Evolutionary conservation across 768 basidiomycete species (phyloP).

Genomic region (Termitomyces sp.): DNA sequence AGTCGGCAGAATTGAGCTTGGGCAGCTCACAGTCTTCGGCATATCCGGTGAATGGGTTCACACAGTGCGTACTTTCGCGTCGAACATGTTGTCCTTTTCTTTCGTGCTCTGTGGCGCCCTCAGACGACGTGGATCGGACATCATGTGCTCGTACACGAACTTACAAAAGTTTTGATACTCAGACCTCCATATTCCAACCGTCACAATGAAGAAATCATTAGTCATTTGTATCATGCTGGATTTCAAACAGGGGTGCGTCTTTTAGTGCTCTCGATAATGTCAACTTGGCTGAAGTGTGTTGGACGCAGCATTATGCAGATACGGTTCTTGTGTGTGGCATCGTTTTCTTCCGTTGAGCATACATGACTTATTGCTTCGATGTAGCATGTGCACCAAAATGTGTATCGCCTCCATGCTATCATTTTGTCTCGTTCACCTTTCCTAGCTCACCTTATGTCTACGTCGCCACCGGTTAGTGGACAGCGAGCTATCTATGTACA

Average conservation of each 20-base stretch:
- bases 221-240: conserved; percentile 74
- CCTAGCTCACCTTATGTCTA: conserved; percentile 85
- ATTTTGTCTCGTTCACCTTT: conserved; percentile 86
- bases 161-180: conserved; percentile 12
- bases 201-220: conserved; percentile 76
- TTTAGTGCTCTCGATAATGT: conserved; percentile 1
- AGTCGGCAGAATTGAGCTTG: conserved; percentile 31
- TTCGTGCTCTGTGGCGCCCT: conserved; percentile 4
- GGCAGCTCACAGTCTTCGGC: conserved; percentile 36
- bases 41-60: conserved; percentile 53
- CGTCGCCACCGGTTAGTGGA: conserved; percentile 62
- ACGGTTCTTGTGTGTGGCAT: conserved; percentile 61
- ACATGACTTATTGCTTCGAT: conserved; percentile 6
- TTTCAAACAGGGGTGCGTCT: conserved; percentile 75
- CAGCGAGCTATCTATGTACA: conserved; percentile 72
- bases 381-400: conserved; percentile 72
- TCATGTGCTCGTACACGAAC: conserved; percentile 2
- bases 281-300: conserved; percentile 11
- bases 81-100: background rate
- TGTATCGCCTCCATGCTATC: conserved; percentile 79
- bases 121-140: conserved; percentile 11
- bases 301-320: conserved; percentile 73
- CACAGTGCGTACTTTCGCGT: conserved; percentile 44
- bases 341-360: conserved; percentile 1
- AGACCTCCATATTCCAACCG: conserved; percentile 53